A percentile compares a stretch with the other conserved stretches of the same genome.
These are phyloP conservation scores for Pholiota molesta DNA, from an alignment of 768 basidiomycete genomes.

Conservation along the genomic window DNA sequence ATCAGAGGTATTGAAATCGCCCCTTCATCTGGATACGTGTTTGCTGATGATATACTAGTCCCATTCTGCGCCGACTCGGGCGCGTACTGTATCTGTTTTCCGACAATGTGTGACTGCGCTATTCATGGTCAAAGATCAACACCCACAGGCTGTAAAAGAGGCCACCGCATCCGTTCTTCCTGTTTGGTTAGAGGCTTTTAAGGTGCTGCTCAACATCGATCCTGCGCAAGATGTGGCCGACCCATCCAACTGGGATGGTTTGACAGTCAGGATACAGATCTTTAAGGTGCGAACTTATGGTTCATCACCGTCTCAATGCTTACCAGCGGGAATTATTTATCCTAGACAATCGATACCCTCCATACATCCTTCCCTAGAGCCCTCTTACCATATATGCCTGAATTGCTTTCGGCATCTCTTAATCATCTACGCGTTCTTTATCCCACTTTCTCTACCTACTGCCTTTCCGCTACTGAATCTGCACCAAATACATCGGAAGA, in stretches of 20 bases:
- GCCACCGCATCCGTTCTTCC: constrained; percentile 82
- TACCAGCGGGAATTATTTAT: constrained; percentile 1
- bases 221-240: constrained; percentile 62
- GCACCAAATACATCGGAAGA: constrained; percentile 75
- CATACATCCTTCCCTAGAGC: constrained; percentile 81
- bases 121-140: constrained; percentile 94
- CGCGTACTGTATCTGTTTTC: constrained; percentile 87
- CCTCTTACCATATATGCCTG: constrained; percentile 62
- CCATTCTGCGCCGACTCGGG: constrained; percentile 80
- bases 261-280: constrained; percentile 80
- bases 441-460: constrained; percentile 62
- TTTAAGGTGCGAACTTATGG: constrained; percentile 65
- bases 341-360: constrained; percentile 78
- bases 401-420: constrained; percentile 61
- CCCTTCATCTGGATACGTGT: background rate
- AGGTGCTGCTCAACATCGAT: constrained; percentile 68
- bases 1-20: constrained; percentile 51
- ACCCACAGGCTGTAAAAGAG: constrained; percentile 84
- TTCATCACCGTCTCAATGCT: background rate
- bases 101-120: constrained; percentile 86
- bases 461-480: constrained; percentile 56
- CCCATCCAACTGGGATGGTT: constrained; percentile 74
- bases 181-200: constrained; percentile 91
- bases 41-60: constrained; percentile 39
- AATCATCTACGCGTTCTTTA: constrained; percentile 61